phyloP scores from a whole-genome alignment of 2,329 filamentous ascomycete genomes.

The Cladosporium sp. region DNA sequence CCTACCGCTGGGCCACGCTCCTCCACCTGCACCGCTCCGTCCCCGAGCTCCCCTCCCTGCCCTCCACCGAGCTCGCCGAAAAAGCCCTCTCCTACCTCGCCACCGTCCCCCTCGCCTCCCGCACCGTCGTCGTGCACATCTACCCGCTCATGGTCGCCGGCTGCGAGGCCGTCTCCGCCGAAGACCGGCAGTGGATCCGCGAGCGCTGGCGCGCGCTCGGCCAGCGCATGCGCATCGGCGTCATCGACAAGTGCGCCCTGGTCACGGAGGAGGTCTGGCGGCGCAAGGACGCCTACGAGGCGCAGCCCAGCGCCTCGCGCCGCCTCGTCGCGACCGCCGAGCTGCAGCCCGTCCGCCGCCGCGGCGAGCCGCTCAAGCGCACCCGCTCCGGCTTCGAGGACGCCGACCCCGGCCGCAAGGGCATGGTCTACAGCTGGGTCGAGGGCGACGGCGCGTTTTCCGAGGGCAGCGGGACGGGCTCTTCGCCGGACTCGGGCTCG shows the following conservation, averaged over 20 bases:
- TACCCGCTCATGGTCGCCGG: conserved; percentile 63
- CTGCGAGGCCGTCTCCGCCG: conserved; percentile 53
- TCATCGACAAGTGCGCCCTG: conserved; percentile 59
- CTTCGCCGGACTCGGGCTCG: conserved; percentile 6
- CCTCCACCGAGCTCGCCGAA: conserved; percentile 53
- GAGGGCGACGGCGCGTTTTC: conserved; percentile 12
- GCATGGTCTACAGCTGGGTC: conserved; percentile 29
- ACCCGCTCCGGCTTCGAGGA: conserved; percentile 14
- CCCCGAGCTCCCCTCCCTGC: conserved; percentile 57
- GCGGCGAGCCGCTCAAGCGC: conserved; percentile 19
- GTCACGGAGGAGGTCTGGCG: conserved; percentile 62
- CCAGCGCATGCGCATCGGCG: conserved; percentile 58
- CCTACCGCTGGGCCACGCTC: conserved; percentile 61
- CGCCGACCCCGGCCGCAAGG: conserved; percentile 25
- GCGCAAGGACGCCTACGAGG: conserved; percentile 51
- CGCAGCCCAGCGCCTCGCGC: conserved; percentile 26
- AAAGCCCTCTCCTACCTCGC: conserved; percentile 56
- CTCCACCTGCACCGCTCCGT: conserved; percentile 63
- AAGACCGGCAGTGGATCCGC: conserved; percentile 59
- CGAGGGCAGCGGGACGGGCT: conserved; percentile 9
- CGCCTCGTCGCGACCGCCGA: conserved; percentile 33
- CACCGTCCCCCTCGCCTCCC: conserved; percentile 56
- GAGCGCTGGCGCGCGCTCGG: conserved; percentile 58
- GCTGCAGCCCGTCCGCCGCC: conserved; percentile 23
- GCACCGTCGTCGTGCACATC: conserved; percentile 62